Base-by-base conservation (phyloP, 139 green algal genomes). In the Chlorella sp. region DNA sequence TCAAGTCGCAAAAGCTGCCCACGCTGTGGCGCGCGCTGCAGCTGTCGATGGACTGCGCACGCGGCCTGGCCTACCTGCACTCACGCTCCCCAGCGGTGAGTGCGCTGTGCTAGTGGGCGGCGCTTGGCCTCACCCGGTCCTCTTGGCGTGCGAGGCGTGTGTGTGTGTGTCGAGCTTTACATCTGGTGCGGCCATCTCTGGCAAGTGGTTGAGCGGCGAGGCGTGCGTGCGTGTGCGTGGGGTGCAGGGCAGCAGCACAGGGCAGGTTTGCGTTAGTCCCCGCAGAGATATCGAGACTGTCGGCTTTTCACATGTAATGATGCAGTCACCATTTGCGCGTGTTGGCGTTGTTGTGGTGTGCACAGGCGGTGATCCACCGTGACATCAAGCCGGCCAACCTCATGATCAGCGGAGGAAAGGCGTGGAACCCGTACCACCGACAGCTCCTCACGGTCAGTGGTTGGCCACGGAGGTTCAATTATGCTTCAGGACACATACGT, bases 381-480 rank as follows among this genome's bases (percentile, higher is more conserved):
- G 93, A 97, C 75, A 84, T 97, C 17, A 97, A 97, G 81, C 93
- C 93, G 2, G 93, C 87, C 42, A 97, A 97, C 80, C 80, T 97
- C 30, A 96, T 97, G 92, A 82, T 97, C 1, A 80, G 83, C 1
- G 92, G 92, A 14, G 64, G 36, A 34, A 85, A 85, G 74, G 69
- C 79, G 31, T 81, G 77, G 51, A 77, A 59, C 6, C 0, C 34
- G 0, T 34, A 66, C 49, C 79, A 84, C 78, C 61, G 49, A 22
- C 3, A 22, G 27, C 61, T 82, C 0, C 71, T 55, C 33, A 35
- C 35, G 50, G 75, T 76, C 34, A 26, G 63, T 27, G 20, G 14
- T 59, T 20, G 20, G 49, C 49, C 49, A 59, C 20, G 49, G 49
- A 14, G 14, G 49, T 59, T 59, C 14, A 20, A 26, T 20, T 20